A percentile compares a stretch with the other conserved stretches of the same genome.
Conservation (phyloP, 306 rosid species). For the Glycine soja region DNA sequence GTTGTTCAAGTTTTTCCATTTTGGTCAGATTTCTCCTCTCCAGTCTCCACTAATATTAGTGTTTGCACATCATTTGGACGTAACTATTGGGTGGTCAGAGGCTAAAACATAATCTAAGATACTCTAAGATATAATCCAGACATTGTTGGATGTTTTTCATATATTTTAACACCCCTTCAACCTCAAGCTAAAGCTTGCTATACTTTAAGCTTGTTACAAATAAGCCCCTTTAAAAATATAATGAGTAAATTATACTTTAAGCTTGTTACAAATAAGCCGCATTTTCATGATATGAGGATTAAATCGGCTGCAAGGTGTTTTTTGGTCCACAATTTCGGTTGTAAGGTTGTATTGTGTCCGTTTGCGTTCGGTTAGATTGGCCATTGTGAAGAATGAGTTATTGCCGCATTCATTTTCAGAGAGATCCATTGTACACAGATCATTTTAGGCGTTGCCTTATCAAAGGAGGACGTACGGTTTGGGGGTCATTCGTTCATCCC, state of each 20-base stretch:
- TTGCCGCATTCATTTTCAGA: background rate
- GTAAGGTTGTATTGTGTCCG: constrained; percentile 6
- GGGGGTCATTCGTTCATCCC: background rate
- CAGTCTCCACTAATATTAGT: no score
- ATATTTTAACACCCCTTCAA: background rate
- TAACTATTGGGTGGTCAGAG: no score
- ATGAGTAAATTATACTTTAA: background rate
- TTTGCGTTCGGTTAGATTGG: constrained; percentile 12
- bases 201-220: background rate
- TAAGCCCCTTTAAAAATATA: background rate
- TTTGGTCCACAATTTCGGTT: background rate
- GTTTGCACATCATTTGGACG: no score
- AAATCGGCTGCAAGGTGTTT: background rate
- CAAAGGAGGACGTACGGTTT: constrained; percentile 14
- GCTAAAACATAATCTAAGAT: background rate
- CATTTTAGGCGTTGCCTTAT: background rate
- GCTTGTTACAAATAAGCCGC: background rate
- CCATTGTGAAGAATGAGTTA: background rate
- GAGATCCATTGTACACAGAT: background rate
- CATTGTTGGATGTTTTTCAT: background rate
- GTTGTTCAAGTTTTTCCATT: background rate
- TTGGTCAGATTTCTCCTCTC: no score
- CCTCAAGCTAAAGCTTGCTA: background rate
- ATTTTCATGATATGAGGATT: constrained; percentile 24
- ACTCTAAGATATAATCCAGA: background rate